Percentiles rank a stretch among this genome's conserved stretches.
Conservation (phyloP, 805 yeast genomes). For the Wickerhamiella sergipiensis region DNA sequence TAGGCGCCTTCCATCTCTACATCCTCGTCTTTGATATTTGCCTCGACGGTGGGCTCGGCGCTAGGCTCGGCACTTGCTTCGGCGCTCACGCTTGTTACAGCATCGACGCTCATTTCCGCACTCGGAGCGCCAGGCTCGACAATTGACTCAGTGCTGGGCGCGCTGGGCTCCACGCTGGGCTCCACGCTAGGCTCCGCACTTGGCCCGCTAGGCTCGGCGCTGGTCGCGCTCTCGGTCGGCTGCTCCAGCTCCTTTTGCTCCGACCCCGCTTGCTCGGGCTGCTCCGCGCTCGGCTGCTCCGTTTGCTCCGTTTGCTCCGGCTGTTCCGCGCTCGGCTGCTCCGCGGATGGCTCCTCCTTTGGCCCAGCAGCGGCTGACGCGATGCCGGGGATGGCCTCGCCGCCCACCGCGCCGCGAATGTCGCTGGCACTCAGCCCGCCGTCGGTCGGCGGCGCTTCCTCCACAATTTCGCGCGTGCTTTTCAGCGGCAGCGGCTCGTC, state of each 20-base stretch:
- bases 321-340: too few species aligned
- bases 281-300: not conserved
- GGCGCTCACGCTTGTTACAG: not conserved
- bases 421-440: constrained; percentile 32
- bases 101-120: too few species aligned
- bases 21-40: constrained; percentile 4
- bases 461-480: constrained; percentile 1
- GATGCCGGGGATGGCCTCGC: constrained; percentile 35
- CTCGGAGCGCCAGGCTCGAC: too few species aligned
- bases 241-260: too few species aligned
- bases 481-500: constrained; percentile 34
- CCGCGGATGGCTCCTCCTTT: not conserved
- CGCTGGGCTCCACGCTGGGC: not conserved
- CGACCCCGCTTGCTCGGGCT: too few species aligned
- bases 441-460: constrained; percentile 9
- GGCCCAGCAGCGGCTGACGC: not conserved
- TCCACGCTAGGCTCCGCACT: constrained; percentile 4
- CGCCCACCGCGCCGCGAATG: constrained; percentile 43
- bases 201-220: not conserved
- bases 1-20: constrained; percentile 10
- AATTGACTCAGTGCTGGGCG: not conserved
- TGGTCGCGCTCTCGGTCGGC: too few species aligned
- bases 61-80: not conserved
- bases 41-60: constrained; percentile 3
- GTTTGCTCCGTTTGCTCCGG: not conserved